A percentile compares a stretch with the other conserved stretches of the same genome.
phyloP scores from a whole-genome alignment of 768 basidiomycete species.

The Boletus reticuloceps region DNA sequence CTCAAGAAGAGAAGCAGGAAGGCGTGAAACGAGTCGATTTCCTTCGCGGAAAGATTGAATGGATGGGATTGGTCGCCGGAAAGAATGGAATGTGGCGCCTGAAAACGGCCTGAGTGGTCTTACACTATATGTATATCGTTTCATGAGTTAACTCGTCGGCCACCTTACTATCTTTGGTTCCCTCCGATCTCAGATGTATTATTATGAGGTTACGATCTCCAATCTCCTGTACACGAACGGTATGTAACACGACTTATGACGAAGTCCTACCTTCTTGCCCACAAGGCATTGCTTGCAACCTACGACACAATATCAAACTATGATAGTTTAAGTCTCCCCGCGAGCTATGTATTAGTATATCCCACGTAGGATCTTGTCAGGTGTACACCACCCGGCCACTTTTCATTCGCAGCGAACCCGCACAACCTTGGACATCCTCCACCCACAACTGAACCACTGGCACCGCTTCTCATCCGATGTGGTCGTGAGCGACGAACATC shows the following conservation, averaged over 20 bases:
- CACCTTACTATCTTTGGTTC: background rate
- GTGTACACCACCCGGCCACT: slow-evolving; percentile 23
- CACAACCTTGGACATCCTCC: slow-evolving; percentile 22
- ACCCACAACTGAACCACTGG: slow-evolving; percentile 18
- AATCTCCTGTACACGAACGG: background rate
- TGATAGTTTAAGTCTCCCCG: background rate
- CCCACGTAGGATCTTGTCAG: background rate
- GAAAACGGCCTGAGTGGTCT: slow-evolving; percentile 40
- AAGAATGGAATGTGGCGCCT: slow-evolving; percentile 66
- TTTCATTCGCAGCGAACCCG: slow-evolving; percentile 17
- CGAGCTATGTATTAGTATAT: background rate
- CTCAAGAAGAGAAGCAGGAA: slow-evolving; percentile 29
- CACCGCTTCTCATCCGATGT: background rate
- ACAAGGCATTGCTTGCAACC: too few relatives aligned
- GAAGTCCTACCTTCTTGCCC: background rate
- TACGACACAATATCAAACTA: background rate
- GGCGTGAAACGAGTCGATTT: slow-evolving; percentile 63
- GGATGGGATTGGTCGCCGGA: slow-evolving; percentile 53
- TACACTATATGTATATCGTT: too few relatives aligned
- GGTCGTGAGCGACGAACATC: slow-evolving; percentile 8
- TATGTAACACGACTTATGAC: slow-evolving; percentile 2
- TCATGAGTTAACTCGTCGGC: background rate
- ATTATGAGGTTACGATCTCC: background rate
- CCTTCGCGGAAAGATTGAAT: slow-evolving; percentile 48
- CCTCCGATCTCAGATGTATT: background rate